Evolutionary conservation across 1,139 yeast genomes (phyloP).

Genomic region (Candida sp.): DNA sequence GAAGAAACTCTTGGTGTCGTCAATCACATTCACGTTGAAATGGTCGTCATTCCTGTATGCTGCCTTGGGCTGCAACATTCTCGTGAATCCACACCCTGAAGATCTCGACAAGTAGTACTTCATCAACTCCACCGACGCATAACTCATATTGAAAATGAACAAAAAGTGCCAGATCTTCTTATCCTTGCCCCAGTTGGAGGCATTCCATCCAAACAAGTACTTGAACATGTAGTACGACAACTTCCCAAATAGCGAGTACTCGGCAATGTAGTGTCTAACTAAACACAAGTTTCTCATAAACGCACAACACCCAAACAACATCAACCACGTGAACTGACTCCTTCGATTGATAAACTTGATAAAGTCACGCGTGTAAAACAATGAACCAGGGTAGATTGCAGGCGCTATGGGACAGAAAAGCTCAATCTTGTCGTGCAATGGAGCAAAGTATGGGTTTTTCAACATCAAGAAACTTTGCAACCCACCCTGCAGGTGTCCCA

Average conservation of each 20-base stretch:
- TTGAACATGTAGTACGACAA: conserved; percentile 81
- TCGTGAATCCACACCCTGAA: conserved; percentile 44
- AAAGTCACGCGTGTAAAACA: conserved; percentile 61
- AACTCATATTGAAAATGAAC: conserved; percentile 86
- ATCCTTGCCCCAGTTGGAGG: conserved; percentile 69
- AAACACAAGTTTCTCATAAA: conserved; percentile 64
- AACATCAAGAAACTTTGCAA: conserved; percentile 76
- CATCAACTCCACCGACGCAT: conserved; percentile 81
- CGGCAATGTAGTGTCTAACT: conserved; percentile 47
- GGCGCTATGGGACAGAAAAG: conserved; percentile 85
- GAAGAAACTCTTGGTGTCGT: conserved; percentile 56
- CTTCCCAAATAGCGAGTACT: conserved; percentile 57
- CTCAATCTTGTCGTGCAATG: conserved; percentile 54
- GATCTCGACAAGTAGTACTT: conserved; percentile 81
- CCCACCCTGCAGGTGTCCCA: conserved; percentile 95
- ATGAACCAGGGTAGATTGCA: conserved; percentile 84
- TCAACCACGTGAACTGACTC: conserved; percentile 38
- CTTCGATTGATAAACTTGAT: conserved; percentile 57
- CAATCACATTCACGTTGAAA: conserved; percentile 14
- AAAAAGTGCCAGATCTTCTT: conserved; percentile 66
- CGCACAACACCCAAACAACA: conserved; percentile 63
- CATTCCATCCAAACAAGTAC: conserved; percentile 87
- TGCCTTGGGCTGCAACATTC: conserved; percentile 36
- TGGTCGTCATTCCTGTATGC: conserved; percentile 37
- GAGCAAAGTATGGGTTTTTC: conserved; percentile 33